phyloP scores from a whole-genome alignment of 2,329 filamentous ascomycete genomes.

The Trichothecium roseum region DNA sequence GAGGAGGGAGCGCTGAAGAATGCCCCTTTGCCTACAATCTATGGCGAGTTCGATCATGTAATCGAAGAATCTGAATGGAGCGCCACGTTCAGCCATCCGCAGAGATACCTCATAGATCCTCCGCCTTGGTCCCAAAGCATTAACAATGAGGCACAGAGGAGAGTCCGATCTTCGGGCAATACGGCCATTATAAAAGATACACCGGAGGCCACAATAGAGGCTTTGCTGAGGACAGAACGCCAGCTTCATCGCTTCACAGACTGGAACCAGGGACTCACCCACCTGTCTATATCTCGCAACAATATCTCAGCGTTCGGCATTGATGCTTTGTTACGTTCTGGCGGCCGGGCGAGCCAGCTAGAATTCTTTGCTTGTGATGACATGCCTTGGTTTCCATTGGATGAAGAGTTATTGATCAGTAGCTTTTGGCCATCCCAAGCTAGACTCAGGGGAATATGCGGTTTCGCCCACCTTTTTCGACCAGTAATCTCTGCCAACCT shows the following conservation, averaged over 20 bases:
- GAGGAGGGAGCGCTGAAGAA: background rate
- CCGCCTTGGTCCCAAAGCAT: slow-evolving; percentile 16
- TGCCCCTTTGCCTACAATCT: slow-evolving; percentile 26
- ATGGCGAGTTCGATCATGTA: too few relatives aligned
- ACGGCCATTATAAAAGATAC: slow-evolving; percentile 14
- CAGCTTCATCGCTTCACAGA: slow-evolving; percentile 10
- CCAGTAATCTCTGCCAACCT: slow-evolving; percentile 44
- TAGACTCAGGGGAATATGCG: slow-evolving; percentile 31
- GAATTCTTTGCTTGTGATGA: slow-evolving; percentile 42
- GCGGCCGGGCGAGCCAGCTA: slow-evolving; percentile 26
- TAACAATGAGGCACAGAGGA: slow-evolving; percentile 9
- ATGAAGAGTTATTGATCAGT: background rate
- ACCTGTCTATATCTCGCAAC: slow-evolving; percentile 43
- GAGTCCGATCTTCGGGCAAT: slow-evolving; percentile 20
- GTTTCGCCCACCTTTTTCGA: slow-evolving; percentile 35
- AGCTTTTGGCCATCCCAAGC: slow-evolving; percentile 17
- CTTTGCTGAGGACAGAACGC: slow-evolving; percentile 11
- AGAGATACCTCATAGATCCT: slow-evolving; percentile 37
- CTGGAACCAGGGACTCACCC: slow-evolving; percentile 29
- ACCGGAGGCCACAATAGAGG: slow-evolving; percentile 13
- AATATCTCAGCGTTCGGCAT: slow-evolving; percentile 32
- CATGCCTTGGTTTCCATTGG: slow-evolving; percentile 18
- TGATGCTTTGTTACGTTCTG: slow-evolving; percentile 7
- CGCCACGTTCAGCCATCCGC: slow-evolving; percentile 29
- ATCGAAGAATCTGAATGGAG: slow-evolving; percentile 39